Base-by-base conservation (phyloP, 768 basidiomycete species). In the Leccinellum rugosiceps region DNA sequence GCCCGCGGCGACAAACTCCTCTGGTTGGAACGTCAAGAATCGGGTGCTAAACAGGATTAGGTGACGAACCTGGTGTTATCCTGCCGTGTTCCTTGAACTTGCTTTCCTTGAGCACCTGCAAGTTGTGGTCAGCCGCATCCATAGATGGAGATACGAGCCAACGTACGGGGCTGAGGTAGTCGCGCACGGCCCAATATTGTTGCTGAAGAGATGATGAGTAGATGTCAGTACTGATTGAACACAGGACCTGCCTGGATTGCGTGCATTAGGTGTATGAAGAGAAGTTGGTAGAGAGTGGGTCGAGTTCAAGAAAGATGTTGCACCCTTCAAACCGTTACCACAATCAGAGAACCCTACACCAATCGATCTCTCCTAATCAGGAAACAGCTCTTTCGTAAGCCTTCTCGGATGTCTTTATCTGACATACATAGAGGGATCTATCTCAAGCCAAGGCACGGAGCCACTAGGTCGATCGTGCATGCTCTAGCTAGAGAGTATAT, bases 1-100 rank as follows among this genome's bases (percentile, higher is more conserved):
- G 53, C 97, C 97, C 8, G 97, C 97, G 15, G 92, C 94, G 28
- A 98, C 93, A 68, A 97, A 98, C 74, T 98, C 97, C 84, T 99
- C 96, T 91, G 70, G 15, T 51, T 28, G 34, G 19, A 52, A 52
- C 49, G 59, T 67, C 57, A 60, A 46, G 58, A 47, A 38, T 56
- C 19, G 52, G 60, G n/a, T 4, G 35, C 25, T 4, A n/a, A 21
- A 43, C 17, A 21, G 34, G 45, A 14, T 25, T 31, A 53, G 26
- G 26, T 28, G 38, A 73, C 83, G 59, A 55, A 94, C 92, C 94
- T 59, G 94, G 94, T 17, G 91, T 97, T 64, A 98, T 95, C 53
- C 95, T 83, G 7, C 97, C 97, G 67, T 96, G 92, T 74, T 99
- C 97, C 73, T 96, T 98, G 81, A 99, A 99, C 73, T 98, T 98